Base-by-base conservation (phyloP, 2,329 filamentous ascomycete species). In the Stagonosporopsis vannaccii region DNA sequence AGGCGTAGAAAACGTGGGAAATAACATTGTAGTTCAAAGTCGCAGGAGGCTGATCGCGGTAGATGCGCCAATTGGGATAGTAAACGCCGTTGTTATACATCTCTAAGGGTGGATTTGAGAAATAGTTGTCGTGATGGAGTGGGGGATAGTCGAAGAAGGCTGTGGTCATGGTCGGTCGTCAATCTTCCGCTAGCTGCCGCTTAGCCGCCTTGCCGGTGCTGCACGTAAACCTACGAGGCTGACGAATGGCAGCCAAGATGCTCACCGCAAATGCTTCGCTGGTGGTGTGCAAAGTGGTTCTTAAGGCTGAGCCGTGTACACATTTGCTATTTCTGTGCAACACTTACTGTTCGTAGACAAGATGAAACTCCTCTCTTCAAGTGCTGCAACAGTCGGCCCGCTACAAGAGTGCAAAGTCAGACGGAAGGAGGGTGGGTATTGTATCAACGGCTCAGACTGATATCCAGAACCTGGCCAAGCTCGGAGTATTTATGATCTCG, bases 1-100 rank as follows among this genome's bases (percentile, higher is more conserved):
- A 93, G 12, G 90, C 90, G 72, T 94, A 94, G 76, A 92, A 93
- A 23, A 93, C 86, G 70, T 92, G 89, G 63, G 89, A 92, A 67
- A 94, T 87, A 68, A 89, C 90, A 62, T 85, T 85, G 73, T 91
- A 86, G 72, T 90, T 90, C 69, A 94, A 79, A 51, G 86, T 86
- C 1, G 86, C 90, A 0, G 91, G 91, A 15, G 89, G 89, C 66
- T 91, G 86, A 61, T 88, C 85, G 53, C 84, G 82, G 76, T 92
- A 92, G 63, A 92, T 85, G 56, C 87, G 82, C 78, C 86, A 87
- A 76, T 91, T 94, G n/a, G 90, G 90, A 74, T 91, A 95, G 78
- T 94, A 95, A 17, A 92, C 89, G 20, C 88, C 90, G 75, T 95
- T 95, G 69, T 85, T 71, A 55, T 71, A 78, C 75, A 78, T 78